These are phyloP conservation scores for Leucosporidium creatinivorum DNA, from an alignment of 768 basidiomycete species.

Conservation along the genomic window DNA sequence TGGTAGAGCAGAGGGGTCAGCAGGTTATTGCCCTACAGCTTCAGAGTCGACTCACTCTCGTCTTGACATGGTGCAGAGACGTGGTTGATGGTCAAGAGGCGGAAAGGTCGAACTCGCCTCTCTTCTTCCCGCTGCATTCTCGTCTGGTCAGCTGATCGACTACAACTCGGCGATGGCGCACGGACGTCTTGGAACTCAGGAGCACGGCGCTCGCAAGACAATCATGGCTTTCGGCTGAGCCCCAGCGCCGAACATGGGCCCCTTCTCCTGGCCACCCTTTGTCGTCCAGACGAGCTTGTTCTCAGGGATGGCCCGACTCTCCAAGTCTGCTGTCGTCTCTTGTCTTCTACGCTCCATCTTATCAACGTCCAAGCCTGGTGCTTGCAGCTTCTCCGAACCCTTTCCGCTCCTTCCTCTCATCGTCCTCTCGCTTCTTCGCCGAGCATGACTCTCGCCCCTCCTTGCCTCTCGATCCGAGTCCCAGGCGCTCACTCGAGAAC, in stretches of 20 bases:
- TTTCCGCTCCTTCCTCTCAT: neutral
- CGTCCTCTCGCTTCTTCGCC: neutral
- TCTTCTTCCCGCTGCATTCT: slow-evolving; percentile 3
- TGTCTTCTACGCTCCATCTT: neutral
- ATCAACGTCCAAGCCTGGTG: neutral
- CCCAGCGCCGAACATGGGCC: too few relatives aligned
- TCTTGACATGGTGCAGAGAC: neutral
- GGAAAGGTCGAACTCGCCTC: neutral
- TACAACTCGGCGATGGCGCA: neutral
- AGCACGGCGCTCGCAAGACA: too few relatives aligned
- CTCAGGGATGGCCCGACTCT: neutral
- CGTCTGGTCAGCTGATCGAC: too few relatives aligned
- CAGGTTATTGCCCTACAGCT: neutral
- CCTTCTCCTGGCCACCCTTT: too few relatives aligned
- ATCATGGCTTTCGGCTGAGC: too few relatives aligned
- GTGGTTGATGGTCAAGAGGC: neutral
- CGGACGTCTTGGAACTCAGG: neutral
- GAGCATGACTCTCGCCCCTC: slow-evolving; percentile 5
- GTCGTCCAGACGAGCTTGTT: neutral
- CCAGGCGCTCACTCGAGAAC: neutral
- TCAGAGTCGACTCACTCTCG: neutral
- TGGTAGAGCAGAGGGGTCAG: neutral
- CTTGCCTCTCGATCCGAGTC: slow-evolving; percentile 12
- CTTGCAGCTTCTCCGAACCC: neutral
- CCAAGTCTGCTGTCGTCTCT: neutral